Conservation (phyloP, 2,329 filamentous ascomycete species). For the Clarireedia homoeocarpa region DNA sequence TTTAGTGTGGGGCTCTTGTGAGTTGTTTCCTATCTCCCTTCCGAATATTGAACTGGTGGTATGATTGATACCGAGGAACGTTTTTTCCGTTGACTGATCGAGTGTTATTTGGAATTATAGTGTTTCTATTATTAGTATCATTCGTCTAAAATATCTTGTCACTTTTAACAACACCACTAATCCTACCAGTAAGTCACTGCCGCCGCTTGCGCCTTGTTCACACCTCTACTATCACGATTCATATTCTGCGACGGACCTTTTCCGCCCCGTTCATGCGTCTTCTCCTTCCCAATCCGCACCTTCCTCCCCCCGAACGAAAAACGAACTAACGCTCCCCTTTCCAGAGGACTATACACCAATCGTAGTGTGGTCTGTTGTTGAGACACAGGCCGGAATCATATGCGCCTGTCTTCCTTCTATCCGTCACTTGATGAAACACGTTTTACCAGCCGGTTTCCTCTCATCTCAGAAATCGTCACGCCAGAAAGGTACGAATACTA, state of each 20-base stretch:
- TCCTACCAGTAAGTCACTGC: constrained; percentile 5
- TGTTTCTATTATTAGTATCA: constrained; percentile 15
- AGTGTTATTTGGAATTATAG: background rate
- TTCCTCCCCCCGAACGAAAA: background rate
- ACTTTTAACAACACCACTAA: constrained; percentile 13
- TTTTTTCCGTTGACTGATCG: background rate
- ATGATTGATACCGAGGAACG: background rate
- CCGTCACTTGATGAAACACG: background rate
- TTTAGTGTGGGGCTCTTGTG: constrained; percentile 40
- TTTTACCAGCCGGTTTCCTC: background rate
- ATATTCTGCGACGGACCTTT: too few relatives aligned
- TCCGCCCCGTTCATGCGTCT: too few relatives aligned
- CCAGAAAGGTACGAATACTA: background rate
- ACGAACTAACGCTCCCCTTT: background rate
- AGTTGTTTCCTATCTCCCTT: background rate
- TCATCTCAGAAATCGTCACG: too few relatives aligned
- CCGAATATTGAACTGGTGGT: background rate
- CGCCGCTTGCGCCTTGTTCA: background rate
- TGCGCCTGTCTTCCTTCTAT: constrained; percentile 11
- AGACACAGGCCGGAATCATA: constrained; percentile 10
- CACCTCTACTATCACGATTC: too few relatives aligned
- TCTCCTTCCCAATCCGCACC: background rate
- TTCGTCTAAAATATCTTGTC: constrained; percentile 14
- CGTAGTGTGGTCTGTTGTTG: constrained; percentile 11
- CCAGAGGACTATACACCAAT: constrained; percentile 8